phyloP scores from a whole-genome alignment of 306 rosid species.

The Vachellia collinsii region DNA sequence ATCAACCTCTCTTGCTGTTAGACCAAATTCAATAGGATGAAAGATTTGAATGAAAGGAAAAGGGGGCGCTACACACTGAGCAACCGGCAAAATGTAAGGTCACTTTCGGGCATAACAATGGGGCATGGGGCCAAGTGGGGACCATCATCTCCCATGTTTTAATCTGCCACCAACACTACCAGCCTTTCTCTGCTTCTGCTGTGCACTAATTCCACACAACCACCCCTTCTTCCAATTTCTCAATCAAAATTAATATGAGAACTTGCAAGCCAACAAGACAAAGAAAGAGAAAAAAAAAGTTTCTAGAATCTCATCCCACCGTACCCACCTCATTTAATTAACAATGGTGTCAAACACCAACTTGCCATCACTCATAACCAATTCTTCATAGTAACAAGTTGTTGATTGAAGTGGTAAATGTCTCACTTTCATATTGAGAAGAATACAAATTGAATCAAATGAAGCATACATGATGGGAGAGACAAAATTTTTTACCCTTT shows the following conservation, averaged over 20 bases:
- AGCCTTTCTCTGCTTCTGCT: conserved; percentile 8
- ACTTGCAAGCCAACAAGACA: background rate
- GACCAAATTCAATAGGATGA: no score
- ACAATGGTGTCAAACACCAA: conserved; percentile 36
- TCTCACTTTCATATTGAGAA: no score
- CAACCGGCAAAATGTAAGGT: conserved; percentile 47
- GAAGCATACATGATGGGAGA: no score
- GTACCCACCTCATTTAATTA: background rate
- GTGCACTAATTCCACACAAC: background rate
- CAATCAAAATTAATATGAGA: background rate
- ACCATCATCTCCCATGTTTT: conserved; percentile 43
- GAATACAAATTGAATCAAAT: no score
- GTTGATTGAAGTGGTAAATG: no score
- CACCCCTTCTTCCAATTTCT: background rate
- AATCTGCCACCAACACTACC: conserved; percentile 45
- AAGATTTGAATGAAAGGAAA: background rate
- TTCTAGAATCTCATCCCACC: conserved; percentile 19
- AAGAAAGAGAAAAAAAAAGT: background rate
- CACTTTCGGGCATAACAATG: conserved; percentile 58
- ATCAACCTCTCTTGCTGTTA: no score
- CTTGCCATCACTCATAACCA: conserved; percentile 47
- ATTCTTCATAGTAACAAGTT: no score
- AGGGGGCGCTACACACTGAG: conserved; percentile 1
- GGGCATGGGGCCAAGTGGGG: conserved; percentile 55
- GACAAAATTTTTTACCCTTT: no score